These are phyloP conservation scores for Vitis labrusca DNA, from an alignment of 164 flowering plant species.

Conservation along the genomic window DNA sequence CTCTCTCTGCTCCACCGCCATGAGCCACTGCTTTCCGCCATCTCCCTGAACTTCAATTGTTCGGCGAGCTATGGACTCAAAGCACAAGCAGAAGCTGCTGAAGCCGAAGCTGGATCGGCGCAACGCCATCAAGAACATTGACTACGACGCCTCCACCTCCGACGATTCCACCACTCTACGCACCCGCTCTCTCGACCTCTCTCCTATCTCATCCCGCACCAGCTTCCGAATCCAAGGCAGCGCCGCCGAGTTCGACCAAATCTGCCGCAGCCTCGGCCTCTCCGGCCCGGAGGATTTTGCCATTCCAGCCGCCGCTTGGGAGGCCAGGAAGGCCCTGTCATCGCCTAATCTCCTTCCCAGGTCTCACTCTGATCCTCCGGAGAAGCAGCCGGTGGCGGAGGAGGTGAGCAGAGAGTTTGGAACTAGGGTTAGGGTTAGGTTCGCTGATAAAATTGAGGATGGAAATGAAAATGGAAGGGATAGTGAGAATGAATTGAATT, in stretches of 20 bases:
- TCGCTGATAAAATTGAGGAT: no score
- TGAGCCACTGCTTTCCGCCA: no score
- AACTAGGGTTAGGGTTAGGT: background rate
- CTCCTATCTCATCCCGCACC: slow-evolving; percentile 11
- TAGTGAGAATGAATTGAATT: background rate
- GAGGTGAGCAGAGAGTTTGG: background rate
- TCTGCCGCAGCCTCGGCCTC: slow-evolving; percentile 50
- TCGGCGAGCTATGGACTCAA: background rate
- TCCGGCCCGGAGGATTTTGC: slow-evolving; percentile 52
- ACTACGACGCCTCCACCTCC: slow-evolving; percentile 38
- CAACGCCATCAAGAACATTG: slow-evolving; percentile 57
- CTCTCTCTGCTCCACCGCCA: no score
- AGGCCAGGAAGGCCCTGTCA: slow-evolving; percentile 6
- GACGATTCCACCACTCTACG: no score
- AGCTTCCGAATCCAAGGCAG: slow-evolving; percentile 56
- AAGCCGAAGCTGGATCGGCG: slow-evolving; percentile 56
- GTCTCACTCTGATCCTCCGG: slow-evolving; percentile 4
- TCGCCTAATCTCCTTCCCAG: slow-evolving; percentile 1
- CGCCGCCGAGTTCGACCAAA: slow-evolving; percentile 45
- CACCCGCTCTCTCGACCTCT: slow-evolving; percentile 27
- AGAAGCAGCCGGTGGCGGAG: no score
- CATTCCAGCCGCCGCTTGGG: slow-evolving; percentile 15
- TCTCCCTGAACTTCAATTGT: no score
- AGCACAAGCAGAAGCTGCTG: slow-evolving; percentile 12
- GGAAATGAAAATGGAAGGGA: background rate